Evolutionary conservation across 2,329 filamentous ascomycete species (phyloP), one percentile per base, ranked within the genome.

Genomic region (Didymellaceae sp.): DNA sequence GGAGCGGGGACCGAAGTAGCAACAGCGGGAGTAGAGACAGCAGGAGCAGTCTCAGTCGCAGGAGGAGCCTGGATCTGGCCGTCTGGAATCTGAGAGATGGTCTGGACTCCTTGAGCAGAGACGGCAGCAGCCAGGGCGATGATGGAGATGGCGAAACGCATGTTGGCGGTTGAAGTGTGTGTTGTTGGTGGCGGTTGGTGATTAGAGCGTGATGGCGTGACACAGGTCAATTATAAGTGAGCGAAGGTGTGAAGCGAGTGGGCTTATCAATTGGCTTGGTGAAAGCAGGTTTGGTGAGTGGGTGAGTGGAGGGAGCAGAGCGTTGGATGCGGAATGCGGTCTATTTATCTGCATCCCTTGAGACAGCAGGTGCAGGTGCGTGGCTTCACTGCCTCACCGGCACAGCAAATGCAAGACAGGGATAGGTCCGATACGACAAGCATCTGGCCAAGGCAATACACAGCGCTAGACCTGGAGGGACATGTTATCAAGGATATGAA

Each of bases 81-180:
- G 48, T 73, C 70, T 47, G 56, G 58, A 59, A 73, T 73, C 65
- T 73, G 70, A 44, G 66, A 62, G 64, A 73, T 72, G 52, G 55
- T 52, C 64, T 68, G 65, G 25, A 66, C 62, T 25, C 22, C 22
- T 34, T 59, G 54, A 40, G 66, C 68, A 51, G 62, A 63, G 47
- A 58, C 67, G 52, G 60, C 52, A 49, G 62, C 65, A 45, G 65
- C 66, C 54, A 68, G 32, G 58, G 61, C 52, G 58, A 64, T 57
- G 46, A 71, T 44, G 38, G 59, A 58, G 59, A 58, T 35, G 42
- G 65, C 52, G 66, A 65, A 67, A 59, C 68, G 68, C 68, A 71
- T 71, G 39, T 61, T 67, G 64, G 52, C 31, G 57, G 35, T 52
- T 43, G 52, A 51, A 18, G 45, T 46, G 46, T 31, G 42, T 56